Percentiles rank a stretch among this genome's conserved stretches.
phyloP scores from a whole-genome alignment of 768 basidiomycete species.

The Tremella fuciformis region DNA sequence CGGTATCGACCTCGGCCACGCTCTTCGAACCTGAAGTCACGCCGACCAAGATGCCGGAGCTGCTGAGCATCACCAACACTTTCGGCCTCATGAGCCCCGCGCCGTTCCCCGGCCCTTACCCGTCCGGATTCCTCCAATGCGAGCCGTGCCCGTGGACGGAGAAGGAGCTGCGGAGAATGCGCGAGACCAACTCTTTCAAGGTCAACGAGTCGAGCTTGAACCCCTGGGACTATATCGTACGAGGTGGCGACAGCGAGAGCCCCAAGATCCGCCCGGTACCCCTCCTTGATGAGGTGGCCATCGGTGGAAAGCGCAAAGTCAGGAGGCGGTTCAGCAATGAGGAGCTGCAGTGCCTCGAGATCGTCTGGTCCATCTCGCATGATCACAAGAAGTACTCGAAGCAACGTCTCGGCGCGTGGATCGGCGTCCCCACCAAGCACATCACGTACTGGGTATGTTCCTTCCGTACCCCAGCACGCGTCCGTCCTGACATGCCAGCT shows the following conservation, averaged over 20 bases:
- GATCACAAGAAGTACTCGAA: constrained; percentile 30
- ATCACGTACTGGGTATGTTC: constrained; percentile 32
- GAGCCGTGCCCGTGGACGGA: constrained; percentile 27
- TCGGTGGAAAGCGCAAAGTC: constrained; percentile 10
- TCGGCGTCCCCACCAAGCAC: constrained; percentile 33
- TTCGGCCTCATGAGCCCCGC: constrained; percentile 10
- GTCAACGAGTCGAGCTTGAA: constrained; percentile 27
- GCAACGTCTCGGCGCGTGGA: constrained; percentile 33
- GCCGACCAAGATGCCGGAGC: too few species aligned
- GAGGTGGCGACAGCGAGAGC: constrained; percentile 15
- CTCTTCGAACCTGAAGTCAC: too few species aligned
- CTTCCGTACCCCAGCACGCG: not conserved
- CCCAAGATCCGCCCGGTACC: constrained; percentile 13
- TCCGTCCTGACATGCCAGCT: constrained; percentile 17
- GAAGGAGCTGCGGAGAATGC: constrained; percentile 6
- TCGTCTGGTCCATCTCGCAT: constrained; percentile 27
- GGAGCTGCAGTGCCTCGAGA: constrained; percentile 29
- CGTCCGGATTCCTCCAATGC: constrained; percentile 19
- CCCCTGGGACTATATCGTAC: constrained; percentile 30
- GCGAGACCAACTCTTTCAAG: constrained; percentile 5
- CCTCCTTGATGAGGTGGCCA: too few species aligned
- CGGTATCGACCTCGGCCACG: too few species aligned
- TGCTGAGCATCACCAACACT: too few species aligned
- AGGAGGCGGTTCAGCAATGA: constrained; percentile 26
- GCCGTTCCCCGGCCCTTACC: constrained; percentile 22